Evolutionary conservation across 495 filamentous ascomycete species (phyloP), one percentile per base, ranked within the genome.

Genomic region (Hypomontagnella monticulosa): DNA sequence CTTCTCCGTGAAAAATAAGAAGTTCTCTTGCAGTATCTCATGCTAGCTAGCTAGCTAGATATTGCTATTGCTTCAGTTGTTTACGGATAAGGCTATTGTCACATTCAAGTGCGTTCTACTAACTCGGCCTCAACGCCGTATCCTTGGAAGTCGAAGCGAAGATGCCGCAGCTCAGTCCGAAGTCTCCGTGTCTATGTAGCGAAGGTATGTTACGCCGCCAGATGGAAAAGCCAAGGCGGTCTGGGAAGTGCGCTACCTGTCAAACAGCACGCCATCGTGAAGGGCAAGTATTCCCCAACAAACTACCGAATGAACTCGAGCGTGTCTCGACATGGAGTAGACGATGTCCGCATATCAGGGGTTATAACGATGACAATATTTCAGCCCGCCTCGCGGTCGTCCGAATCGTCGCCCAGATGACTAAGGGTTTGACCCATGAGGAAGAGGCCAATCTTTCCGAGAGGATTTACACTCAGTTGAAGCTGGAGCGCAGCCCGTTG

Each of bases 381-480:
- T 16, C 33, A 3, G 51, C 33, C 1, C 65, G 54, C 14, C 42
- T 68, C 16, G 16, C 18, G 14, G 4, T 63, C 14, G 32, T 68
- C 27, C 43, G 20, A 6, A 38, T 63, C 8, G 49, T 68, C 20
- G 36, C 52, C 4, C 20, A 49, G 12, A 46, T 46, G 12, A 32
- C 46, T 3, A 2, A 12, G 3, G 59, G 43, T 4, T 15, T 63
- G n/a, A 19, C 18, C 9, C 10, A 61, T 10, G 60, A 56, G n/a
- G 43, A 69, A 20, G 55, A 52, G 34, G 12, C 51, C 1, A 18
- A 61, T 14, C 6, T 69, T 11, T 27, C 59, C 0, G 30, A 20
- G 10, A 54, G 66, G 23, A 49, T 63, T 0, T 69, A 63, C 32
- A 59, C 59, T 0, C 66, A 69, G 56, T 46, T 69, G 0, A 57